phyloP scores from a whole-genome alignment of 2,329 filamentous ascomycete genomes.

The Ceratocystis cubensis region DNA sequence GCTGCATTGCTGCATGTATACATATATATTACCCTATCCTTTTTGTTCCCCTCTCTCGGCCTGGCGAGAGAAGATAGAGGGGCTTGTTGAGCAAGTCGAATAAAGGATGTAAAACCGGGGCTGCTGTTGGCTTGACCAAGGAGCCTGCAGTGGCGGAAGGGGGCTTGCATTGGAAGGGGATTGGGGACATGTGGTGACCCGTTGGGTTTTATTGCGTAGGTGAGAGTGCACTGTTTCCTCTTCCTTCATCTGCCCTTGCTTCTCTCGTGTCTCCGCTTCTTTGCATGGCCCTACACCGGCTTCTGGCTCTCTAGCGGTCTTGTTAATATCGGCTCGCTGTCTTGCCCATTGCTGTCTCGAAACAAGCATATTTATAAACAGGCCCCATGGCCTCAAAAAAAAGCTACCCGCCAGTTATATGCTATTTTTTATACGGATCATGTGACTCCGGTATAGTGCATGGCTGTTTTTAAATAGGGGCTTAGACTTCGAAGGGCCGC shows the following conservation, averaged over 20 bases:
- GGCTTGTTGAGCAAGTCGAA: not conserved
- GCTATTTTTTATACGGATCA: not conserved
- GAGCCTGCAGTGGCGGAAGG: not conserved
- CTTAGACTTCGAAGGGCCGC: not conserved
- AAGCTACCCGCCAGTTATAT: not conserved
- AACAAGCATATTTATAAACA: not conserved
- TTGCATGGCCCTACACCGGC: too few relatives aligned
- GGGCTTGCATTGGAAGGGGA: not conserved
- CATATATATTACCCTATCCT: not conserved
- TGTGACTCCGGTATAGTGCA: not conserved
- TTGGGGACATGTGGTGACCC: conserved; percentile 2
- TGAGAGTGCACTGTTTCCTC: not conserved
- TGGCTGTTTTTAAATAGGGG: not conserved
- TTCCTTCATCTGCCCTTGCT: not conserved
- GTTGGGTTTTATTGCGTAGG: not conserved
- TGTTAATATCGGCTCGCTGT: too few relatives aligned
- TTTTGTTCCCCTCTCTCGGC: not conserved
- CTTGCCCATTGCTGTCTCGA: too few relatives aligned
- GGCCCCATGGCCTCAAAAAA: not conserved
- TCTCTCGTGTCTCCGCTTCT: not conserved
- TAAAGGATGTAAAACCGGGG: not conserved
- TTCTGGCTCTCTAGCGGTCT: too few relatives aligned
- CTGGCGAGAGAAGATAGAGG: too few relatives aligned
- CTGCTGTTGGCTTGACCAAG: not conserved
- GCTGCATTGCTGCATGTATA: not conserved